Base-by-base conservation (phyloP, 140 eudicot genomes). In the Anethum foeniculum region DNA sequence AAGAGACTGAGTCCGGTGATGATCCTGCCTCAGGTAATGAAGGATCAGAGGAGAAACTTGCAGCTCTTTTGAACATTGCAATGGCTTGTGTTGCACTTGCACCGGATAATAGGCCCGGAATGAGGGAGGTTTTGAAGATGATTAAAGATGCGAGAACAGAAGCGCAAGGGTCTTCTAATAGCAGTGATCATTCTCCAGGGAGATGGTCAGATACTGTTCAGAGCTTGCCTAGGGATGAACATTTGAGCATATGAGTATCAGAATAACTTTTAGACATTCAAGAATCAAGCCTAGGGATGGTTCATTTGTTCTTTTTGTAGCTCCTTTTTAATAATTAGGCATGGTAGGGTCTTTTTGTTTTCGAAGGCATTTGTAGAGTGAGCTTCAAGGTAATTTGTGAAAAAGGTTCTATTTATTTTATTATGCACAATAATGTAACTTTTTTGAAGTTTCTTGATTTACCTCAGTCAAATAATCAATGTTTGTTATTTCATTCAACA, bases 181-280 rank as follows among this genome's bases (percentile, higher is more conserved):
- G 98, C 54, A 94, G 98, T 67, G 98, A 94, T 65, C 98, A 90
- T 88, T 94, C 98, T 4, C 98, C 98, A 0, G 98, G 98, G 58
- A 88, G 92, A 75, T 94, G 98, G 98, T 94, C 98, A 0, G 98
- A 94, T 82, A 94, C 98, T 0, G 98, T 94, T 65, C 98, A 90
- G 83, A 92, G 97, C 81, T 82, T 94, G 82, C 94, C 97, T 0
- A 90, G 97, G 82, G 98, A 94, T 64, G 98, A 90, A 51, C 94
- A 90, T 82, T 82, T 88, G 86, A 94, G 98, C 88, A 94, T 94
- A 68, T 92, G 89, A 91, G 79, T 77, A 30, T 28, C 6, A n/a
- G 21, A 43, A 46, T 80, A 46, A 6, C 43, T 25, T 41, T 9
- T 25, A 18, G 74, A 32, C 41, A 64, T 73, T 62, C 34, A 43